A percentile compares a stretch with the other conserved stretches of the same genome.
phyloP scores from a whole-genome alignment of 495 filamentous ascomycete genomes.

The Pyrenopolyporus hunteri region DNA sequence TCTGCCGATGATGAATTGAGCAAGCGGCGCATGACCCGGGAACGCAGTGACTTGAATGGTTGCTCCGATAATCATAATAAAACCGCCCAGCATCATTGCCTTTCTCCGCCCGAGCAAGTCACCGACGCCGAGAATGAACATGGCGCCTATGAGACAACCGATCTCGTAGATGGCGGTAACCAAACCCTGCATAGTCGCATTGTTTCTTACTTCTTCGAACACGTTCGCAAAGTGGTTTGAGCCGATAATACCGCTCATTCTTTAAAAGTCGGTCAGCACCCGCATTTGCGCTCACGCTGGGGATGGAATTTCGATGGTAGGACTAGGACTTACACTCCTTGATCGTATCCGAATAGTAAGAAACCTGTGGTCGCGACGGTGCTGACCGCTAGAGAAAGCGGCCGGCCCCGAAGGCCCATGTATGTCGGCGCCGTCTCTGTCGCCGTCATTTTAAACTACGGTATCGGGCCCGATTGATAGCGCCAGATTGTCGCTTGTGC shows the following conservation, averaged over 20 bases:
- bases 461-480: not conserved
- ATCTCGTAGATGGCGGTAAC: conserved; percentile 87
- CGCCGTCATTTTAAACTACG: conserved; percentile 45
- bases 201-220: conserved; percentile 68
- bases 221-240: conserved; percentile 71
- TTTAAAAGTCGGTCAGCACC: conserved; percentile 51
- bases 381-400: conserved; percentile 65
- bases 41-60: conserved; percentile 66
- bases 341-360: conserved; percentile 76
- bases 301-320: not conserved
- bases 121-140: conserved; percentile 71
- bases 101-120: conserved; percentile 70
- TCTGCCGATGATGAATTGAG: conserved; percentile 74
- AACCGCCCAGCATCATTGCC: conserved; percentile 62
- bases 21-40: conserved; percentile 44
- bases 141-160: conserved; percentile 76
- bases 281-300: too few relatives aligned
- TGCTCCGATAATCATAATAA: conserved; percentile 72
- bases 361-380: conserved; percentile 73
- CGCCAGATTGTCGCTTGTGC: conserved; percentile 3
- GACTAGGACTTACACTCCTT: conserved; percentile 46
- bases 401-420: conserved; percentile 68
- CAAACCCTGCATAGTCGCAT: conserved; percentile 77
- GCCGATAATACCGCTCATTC: conserved; percentile 82
- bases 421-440: conserved; percentile 55